A percentile compares a stretch with the other conserved stretches of the same genome.
Conservation (phyloP, 1,284 basidiomycete genomes). For the Microbotryum silenes-acaulis region DNA sequence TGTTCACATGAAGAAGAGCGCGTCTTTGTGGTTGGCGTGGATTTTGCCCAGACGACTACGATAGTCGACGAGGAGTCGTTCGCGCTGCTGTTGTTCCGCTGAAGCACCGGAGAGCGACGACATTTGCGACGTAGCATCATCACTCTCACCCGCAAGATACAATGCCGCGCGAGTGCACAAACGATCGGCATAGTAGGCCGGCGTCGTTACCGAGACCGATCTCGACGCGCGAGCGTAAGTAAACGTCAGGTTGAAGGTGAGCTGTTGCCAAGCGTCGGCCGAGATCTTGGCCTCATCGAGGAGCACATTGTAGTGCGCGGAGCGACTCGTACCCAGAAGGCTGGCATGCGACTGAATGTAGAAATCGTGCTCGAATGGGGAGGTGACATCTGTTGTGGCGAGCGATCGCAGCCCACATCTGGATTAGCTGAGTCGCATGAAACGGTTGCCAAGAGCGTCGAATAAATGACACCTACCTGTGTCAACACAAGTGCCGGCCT, state of each 20-base stretch:
- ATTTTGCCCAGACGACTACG: no score
- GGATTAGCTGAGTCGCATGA: neutral
- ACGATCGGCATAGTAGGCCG: slow-evolving; percentile 53
- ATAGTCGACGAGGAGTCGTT: no score
- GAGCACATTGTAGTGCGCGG: slow-evolving; percentile 60
- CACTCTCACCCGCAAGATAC: neutral
- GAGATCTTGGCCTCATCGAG: slow-evolving; percentile 54
- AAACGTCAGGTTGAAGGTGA: slow-evolving; percentile 64
- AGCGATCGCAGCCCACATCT: neutral
- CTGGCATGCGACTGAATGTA: slow-evolving; percentile 54
- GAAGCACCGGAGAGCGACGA: no score
- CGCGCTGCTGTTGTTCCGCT: no score
- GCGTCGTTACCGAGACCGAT: slow-evolving; percentile 73
- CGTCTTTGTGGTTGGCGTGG: no score
- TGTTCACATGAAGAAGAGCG: no score
- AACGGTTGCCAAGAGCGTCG: neutral
- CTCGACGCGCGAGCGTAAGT: slow-evolving; percentile 73
- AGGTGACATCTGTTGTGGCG: neutral
- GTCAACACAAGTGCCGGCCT: slow-evolving; percentile 29
- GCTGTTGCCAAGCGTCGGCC: slow-evolving; percentile 41
- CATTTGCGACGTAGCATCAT: neutral
- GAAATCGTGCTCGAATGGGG: slow-evolving; percentile 24
- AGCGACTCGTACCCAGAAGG: slow-evolving; percentile 54
- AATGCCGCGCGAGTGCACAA: slow-evolving; percentile 6
- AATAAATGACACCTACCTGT: slow-evolving; percentile 1